Percentiles rank a stretch among this genome's conserved stretches.
These are phyloP conservation scores for Podaxis sp. DNA, from an alignment of 768 basidiomycete species.

Conservation along the genomic window DNA sequence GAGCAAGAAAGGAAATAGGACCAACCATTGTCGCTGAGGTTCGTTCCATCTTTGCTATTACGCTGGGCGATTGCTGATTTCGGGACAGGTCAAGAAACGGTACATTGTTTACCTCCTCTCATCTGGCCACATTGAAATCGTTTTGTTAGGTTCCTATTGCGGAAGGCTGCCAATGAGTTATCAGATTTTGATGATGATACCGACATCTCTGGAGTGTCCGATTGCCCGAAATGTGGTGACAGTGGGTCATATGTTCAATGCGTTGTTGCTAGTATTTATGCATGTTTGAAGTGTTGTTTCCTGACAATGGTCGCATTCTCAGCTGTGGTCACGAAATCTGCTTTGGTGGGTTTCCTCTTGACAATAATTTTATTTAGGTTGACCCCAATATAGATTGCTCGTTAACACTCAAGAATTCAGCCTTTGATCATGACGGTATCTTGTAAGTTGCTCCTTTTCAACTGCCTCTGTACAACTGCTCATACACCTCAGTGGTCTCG, in stretches of 20 bases:
- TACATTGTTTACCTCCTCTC: background rate
- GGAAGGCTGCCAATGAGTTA: slow-evolving; percentile 41
- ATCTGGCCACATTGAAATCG: background rate
- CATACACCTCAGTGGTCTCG: slow-evolving; percentile 42
- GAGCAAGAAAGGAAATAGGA: slow-evolving; percentile 51
- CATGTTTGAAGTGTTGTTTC: slow-evolving; percentile 20
- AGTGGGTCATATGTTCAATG: slow-evolving; percentile 31
- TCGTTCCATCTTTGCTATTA: slow-evolving; percentile 2
- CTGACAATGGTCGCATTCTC: slow-evolving; percentile 55
- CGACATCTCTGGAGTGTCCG: slow-evolving; percentile 37
- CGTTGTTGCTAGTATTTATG: slow-evolving; percentile 37
- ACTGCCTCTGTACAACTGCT: background rate
- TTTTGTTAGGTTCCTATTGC: slow-evolving; percentile 40
- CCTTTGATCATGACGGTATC: slow-evolving; percentile 54
- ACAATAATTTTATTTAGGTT: background rate
- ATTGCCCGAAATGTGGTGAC: slow-evolving; percentile 69
- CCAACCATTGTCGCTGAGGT: slow-evolving; percentile 40
- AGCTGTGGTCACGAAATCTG: slow-evolving; percentile 70
- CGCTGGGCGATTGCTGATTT: background rate
- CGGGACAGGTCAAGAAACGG: slow-evolving; percentile 15
- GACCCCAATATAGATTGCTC: slow-evolving; percentile 44
- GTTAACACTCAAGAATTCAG: slow-evolving; percentile 48
- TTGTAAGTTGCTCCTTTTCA: slow-evolving; percentile 41
- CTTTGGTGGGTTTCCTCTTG: slow-evolving; percentile 35
- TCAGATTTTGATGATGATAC: slow-evolving; percentile 46